Evolutionary conservation across 2,329 filamentous ascomycete species (phyloP).

Genomic region (Scytalidium sp.): DNA sequence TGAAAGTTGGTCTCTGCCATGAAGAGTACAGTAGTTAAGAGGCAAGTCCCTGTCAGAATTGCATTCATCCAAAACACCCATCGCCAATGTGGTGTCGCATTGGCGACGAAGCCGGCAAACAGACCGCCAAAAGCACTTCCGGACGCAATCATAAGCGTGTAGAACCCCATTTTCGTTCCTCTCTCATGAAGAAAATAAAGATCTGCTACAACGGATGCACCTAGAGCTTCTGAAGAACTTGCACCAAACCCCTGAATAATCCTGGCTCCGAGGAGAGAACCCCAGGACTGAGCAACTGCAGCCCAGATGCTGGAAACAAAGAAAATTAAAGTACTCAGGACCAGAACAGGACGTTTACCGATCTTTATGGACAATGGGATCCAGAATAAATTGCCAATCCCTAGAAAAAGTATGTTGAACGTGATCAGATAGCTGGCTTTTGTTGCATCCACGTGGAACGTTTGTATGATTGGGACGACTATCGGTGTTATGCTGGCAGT

Average conservation of each 20-base stretch:
- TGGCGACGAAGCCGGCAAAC: constrained; percentile 8
- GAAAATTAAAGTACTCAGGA: constrained; percentile 36
- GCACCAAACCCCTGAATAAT: constrained; percentile 51
- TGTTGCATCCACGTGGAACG: too few species aligned
- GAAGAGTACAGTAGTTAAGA: too few species aligned
- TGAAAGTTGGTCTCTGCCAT: too few species aligned
- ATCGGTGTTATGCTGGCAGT: too few species aligned
- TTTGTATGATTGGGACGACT: too few species aligned
- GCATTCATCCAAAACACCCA: too few species aligned
- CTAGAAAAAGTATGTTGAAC: neutral
- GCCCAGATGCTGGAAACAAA: constrained; percentile 41
- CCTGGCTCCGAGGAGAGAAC: constrained; percentile 55
- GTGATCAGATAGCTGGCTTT: too few species aligned
- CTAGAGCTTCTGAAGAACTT: constrained; percentile 57
- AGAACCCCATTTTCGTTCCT: constrained; percentile 40
- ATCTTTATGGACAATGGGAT: constrained; percentile 42
- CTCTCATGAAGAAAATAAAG: constrained; percentile 28
- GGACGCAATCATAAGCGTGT: constrained; percentile 6
- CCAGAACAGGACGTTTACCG: constrained; percentile 41
- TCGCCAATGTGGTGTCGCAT: too few species aligned
- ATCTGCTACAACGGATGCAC: constrained; percentile 59
- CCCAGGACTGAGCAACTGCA: constrained; percentile 51
- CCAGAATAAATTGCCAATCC: constrained; percentile 38
- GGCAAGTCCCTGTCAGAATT: too few species aligned
- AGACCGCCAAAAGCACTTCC: constrained; percentile 14